Evolutionary conservation across 1,139 yeast genomes (phyloP).

Genomic region (Taphrina sp.): DNA sequence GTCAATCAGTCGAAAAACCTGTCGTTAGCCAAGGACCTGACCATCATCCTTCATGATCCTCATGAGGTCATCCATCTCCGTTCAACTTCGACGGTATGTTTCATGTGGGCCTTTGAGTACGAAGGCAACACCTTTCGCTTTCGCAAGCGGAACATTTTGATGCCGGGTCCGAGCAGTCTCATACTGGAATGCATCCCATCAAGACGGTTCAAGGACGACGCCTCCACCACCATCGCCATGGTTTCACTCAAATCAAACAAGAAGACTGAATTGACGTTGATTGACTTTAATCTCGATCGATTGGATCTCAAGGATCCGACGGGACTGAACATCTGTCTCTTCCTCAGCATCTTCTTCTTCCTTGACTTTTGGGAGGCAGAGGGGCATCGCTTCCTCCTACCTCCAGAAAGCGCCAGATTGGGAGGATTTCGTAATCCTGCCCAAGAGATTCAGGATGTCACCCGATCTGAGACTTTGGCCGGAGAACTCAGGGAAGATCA

Average conservation of each 20-base stretch:
- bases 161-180: not conserved
- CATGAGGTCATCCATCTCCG: not conserved
- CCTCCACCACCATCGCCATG: not conserved
- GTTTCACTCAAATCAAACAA: not conserved
- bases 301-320: not conserved
- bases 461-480: not conserved
- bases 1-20: not conserved
- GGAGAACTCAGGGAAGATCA: not conserved
- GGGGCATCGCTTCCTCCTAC: not conserved
- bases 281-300: not conserved
- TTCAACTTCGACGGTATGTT: not conserved
- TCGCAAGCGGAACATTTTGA: not conserved
- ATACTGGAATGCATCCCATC: not conserved
- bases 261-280: not conserved
- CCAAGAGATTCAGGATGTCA: not conserved
- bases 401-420: not conserved
- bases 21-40: not conserved
- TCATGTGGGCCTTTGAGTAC: not conserved
- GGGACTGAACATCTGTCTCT: not conserved
- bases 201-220: not conserved
- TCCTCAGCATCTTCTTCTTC: not conserved
- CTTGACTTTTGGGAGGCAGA: not conserved
- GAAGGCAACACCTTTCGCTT: not conserved
- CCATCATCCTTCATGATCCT: not conserved
- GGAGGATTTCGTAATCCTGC: not conserved